These are phyloP conservation scores for Clitoria ternatea DNA, from an alignment of 306 rosid genomes.

Conservation along the genomic window DNA sequence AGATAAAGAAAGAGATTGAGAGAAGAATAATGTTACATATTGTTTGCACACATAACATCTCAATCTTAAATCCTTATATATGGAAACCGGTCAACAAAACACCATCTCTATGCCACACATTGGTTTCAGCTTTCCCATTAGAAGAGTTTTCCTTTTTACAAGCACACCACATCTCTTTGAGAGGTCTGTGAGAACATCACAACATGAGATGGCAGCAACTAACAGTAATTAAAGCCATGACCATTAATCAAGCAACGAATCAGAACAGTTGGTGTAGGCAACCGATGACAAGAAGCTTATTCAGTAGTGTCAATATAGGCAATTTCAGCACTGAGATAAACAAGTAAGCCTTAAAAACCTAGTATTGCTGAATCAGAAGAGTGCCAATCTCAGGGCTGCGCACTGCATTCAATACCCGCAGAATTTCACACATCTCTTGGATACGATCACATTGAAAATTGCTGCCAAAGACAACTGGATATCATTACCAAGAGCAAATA, in stretches of 20 bases:
- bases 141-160: background rate
- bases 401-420: constrained; percentile 90
- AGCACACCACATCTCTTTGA: background rate
- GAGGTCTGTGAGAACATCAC: background rate
- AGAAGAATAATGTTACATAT: too few species aligned
- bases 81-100: background rate
- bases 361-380: constrained; percentile 89
- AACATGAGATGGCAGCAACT: background rate
- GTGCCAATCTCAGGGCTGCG: constrained; percentile 83
- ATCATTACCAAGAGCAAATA: constrained; percentile 81
- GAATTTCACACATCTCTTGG: constrained; percentile 89
- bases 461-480: constrained; percentile 99
- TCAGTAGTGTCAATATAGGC: constrained; percentile 36
- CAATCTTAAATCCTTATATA: background rate
- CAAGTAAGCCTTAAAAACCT: constrained; percentile 58
- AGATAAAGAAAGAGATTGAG: too few species aligned
- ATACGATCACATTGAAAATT: constrained; percentile 95
- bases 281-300: constrained; percentile 51
- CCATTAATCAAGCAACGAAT: constrained; percentile 71
- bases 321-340: constrained; percentile 25
- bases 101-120: background rate
- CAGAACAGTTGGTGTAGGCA: constrained; percentile 88
- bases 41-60: too few species aligned
- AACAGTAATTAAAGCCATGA: background rate
- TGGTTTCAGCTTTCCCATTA: background rate